Evolutionary conservation across 1,139 yeast species (phyloP), one percentile per base, ranked within the genome.

Genomic region (Yamadazyma pseudoaaseri): DNA sequence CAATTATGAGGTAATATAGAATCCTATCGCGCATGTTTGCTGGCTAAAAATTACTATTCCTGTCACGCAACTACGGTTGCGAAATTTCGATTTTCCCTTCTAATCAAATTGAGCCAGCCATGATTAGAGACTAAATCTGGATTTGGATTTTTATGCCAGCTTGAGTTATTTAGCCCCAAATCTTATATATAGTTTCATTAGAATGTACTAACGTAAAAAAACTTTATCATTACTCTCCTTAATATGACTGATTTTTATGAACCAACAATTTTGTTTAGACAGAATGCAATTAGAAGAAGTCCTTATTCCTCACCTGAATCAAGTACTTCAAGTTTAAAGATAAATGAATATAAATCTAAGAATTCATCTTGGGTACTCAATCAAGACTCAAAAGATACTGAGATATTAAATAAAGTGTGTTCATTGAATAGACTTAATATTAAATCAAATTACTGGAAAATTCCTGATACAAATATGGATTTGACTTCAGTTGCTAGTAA

Each of bases 381-480:
- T 29, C 36, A 42, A 5, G 37, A 51, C 33, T 45, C 54, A 10
- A 48, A 51, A 17, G 72, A 66, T 40, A 60, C 61, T 6, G 56
- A 54, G 30, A 54, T 65, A 4, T 41, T 60, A 25, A 60, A 60
- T 41, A 69, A 71, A 45, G 58, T 73, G 1, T 70, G 76, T 42
- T 55, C 71, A 1, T 56, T 65, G 20, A 60, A 68, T 44, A 51
- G 70, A 26, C 44, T 65, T 31, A 72, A 70, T 39, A 64, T 78
- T 33, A 70, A 71, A 38, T 77, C 83, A 10, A 74, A 69, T 52
- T 84, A 84, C 56, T 85, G 94, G 95, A 75, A 71, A 44, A 83
- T 66, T 5, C 86, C 87, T 3, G 87, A 82, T 49, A 57, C 62
- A 21, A 59, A 70, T 28, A 61, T 70, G 51, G 75, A 77, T 44